These are phyloP conservation scores for Saccharomyces hybrid DNA, from an alignment of 1,139 yeast species.

Conservation along the genomic window DNA sequence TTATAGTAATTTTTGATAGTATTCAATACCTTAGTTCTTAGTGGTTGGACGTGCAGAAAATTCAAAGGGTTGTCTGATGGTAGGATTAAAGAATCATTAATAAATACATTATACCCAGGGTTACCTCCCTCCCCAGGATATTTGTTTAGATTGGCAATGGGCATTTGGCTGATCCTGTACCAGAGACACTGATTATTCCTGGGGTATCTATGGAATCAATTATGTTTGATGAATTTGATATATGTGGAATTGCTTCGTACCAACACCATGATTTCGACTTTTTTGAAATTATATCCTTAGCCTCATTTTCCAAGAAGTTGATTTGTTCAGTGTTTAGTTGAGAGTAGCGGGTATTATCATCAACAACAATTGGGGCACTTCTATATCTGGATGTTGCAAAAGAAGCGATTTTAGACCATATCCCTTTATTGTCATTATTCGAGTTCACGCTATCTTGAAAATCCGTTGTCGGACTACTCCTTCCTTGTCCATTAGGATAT, in stretches of 20 bases:
- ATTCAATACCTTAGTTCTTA: slow-evolving; percentile 23
- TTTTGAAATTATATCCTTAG: slow-evolving; percentile 17
- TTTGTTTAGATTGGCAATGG: slow-evolving; percentile 22
- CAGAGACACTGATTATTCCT: slow-evolving; percentile 26
- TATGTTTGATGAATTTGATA: background rate
- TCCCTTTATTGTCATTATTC: background rate
- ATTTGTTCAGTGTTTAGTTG: slow-evolving; percentile 24
- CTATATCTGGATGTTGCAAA: background rate
- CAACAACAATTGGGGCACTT: slow-evolving; percentile 6
- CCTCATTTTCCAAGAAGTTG: slow-evolving; percentile 22
- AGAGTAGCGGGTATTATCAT: slow-evolving; percentile 20
- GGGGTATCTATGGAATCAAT: slow-evolving; percentile 7
- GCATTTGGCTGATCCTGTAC: slow-evolving; percentile 25
- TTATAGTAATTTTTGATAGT: slow-evolving; percentile 29
- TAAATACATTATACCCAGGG: slow-evolving; percentile 17
- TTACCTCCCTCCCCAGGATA: slow-evolving; percentile 17
- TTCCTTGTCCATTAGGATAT: background rate
- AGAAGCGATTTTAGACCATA: background rate
- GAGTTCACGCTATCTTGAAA: background rate
- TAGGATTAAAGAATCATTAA: slow-evolving; percentile 25
- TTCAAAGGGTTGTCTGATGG: slow-evolving; percentile 26
- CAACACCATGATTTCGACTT: slow-evolving; percentile 26
- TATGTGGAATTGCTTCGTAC: slow-evolving; percentile 20
- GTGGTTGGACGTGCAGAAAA: slow-evolving; percentile 23
- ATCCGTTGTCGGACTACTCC: background rate